Conservation (phyloP, 345 rosid genomes). For the Rhizophora apiculata region DNA sequence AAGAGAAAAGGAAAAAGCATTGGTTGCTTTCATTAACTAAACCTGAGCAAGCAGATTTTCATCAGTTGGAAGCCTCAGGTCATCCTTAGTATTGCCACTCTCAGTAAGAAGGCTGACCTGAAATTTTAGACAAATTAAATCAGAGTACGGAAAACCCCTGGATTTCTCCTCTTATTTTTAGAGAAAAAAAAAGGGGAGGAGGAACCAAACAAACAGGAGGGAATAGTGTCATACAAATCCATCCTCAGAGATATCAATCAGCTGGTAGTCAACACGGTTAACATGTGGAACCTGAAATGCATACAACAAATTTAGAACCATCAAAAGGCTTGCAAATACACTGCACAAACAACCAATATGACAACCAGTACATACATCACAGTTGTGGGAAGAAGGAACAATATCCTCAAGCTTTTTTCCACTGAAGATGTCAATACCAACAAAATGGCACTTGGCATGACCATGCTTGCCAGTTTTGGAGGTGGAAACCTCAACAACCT, state of each 20-base stretch:
- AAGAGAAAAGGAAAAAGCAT: too few species aligned
- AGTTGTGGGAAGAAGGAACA: constrained; percentile 8
- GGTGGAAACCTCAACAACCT: constrained; percentile 1
- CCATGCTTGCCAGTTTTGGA: constrained; percentile 3
- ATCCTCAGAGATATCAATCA: constrained; percentile 6
- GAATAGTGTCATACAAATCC: background rate
- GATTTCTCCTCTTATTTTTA: background rate
- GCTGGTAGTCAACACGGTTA: constrained; percentile 1
- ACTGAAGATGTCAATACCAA: background rate
- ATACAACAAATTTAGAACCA: background rate
- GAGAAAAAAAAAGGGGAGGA: background rate
- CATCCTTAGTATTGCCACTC: background rate
- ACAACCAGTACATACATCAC: background rate
- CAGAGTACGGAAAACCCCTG: too few species aligned
- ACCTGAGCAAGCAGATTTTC: background rate
- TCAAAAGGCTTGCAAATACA: background rate
- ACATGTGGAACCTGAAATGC: background rate
- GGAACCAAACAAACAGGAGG: background rate
- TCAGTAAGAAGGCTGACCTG: background rate
- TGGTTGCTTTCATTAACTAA: background rate
- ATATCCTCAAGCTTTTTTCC: constrained; percentile 1
- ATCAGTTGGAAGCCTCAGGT: constrained; percentile 2
- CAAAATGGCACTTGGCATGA: constrained; percentile 4
- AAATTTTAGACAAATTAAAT: background rate
- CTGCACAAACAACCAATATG: background rate